Percentiles rank a stretch among this genome's conserved stretches.
phyloP scores from a whole-genome alignment of 2,329 filamentous ascomycete genomes.

The Penicillium sp. region DNA sequence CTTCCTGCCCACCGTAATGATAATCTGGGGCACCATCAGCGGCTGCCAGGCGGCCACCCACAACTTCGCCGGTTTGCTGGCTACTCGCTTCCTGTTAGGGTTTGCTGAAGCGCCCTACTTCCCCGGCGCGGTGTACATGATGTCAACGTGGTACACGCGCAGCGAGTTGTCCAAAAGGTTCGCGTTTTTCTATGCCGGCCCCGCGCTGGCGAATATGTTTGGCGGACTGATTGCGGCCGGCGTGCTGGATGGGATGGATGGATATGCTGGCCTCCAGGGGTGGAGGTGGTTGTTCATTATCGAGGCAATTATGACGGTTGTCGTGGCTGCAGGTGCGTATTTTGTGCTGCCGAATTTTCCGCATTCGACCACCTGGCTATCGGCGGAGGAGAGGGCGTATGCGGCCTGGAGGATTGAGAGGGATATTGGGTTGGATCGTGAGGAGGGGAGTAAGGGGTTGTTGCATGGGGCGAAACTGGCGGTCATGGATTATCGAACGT shows the following conservation, averaged over 20 bases:
- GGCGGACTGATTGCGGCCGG: constrained; percentile 23
- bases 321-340: constrained; percentile 17
- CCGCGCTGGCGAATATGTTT: constrained; percentile 37
- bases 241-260: constrained; percentile 25
- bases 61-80: constrained; percentile 21
- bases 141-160: constrained; percentile 31
- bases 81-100: constrained; percentile 26
- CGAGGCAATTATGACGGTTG: constrained; percentile 20
- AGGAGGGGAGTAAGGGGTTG: constrained; percentile 20
- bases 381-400: constrained; percentile 38
- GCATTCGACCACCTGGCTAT: constrained; percentile 19
- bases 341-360: constrained; percentile 22
- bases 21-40: constrained; percentile 21
- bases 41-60: constrained; percentile 22
- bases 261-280: constrained; percentile 18
- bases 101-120: constrained; percentile 29
- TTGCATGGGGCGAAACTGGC: constrained; percentile 6
- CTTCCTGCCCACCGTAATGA: constrained; percentile 34
- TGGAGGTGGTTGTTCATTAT: constrained; percentile 30
- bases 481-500: constrained; percentile 27
- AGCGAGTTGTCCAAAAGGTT: constrained; percentile 23
- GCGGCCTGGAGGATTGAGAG: constrained; percentile 62
- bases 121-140: constrained; percentile 30
- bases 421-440: constrained; percentile 58
- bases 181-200: constrained; percentile 59